phyloP scores from a whole-genome alignment of 2,329 filamentous ascomycete species.

The Ophiostoma tasmaniense region DNA sequence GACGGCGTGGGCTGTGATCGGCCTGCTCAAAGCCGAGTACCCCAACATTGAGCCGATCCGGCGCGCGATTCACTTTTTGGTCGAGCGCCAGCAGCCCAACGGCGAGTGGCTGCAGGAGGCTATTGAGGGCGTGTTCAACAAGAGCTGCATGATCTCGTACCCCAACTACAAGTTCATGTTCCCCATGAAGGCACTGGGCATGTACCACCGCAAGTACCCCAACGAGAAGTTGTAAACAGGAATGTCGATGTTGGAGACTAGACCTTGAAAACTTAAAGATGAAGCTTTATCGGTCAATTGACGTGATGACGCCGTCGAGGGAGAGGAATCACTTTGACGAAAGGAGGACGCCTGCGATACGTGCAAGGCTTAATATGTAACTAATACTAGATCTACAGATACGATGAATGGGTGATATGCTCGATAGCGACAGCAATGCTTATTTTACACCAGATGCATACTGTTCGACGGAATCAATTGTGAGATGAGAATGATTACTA shows the following conservation, averaged over 20 bases:
- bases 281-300: too few relatives aligned
- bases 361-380: neutral
- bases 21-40: slow-evolving; percentile 72
- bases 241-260: too few relatives aligned
- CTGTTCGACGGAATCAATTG: neutral
- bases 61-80: slow-evolving; percentile 69
- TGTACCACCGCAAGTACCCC: slow-evolving; percentile 70
- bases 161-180: slow-evolving; percentile 99
- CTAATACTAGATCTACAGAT: neutral
- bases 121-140: slow-evolving; percentile 98
- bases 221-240: slow-evolving; percentile 35
- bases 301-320: neutral
- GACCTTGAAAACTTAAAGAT: neutral
- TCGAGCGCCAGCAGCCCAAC: slow-evolving; percentile 75
- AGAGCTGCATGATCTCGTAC: slow-evolving; percentile 98
- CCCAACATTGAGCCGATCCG: slow-evolving; percentile 64
- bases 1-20: slow-evolving; percentile 84
- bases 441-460: neutral
- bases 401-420: neutral
- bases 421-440: neutral
- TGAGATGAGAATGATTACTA: neutral
- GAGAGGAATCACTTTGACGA: neutral
- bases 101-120: slow-evolving; percentile 94
- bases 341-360: neutral
- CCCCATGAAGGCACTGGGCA: slow-evolving; percentile 83